Percentiles rank a stretch among this genome's conserved stretches.
These are phyloP conservation scores for Kwoniella sp. DNA, from an alignment of 768 basidiomycete genomes.

Conservation along the genomic window DNA sequence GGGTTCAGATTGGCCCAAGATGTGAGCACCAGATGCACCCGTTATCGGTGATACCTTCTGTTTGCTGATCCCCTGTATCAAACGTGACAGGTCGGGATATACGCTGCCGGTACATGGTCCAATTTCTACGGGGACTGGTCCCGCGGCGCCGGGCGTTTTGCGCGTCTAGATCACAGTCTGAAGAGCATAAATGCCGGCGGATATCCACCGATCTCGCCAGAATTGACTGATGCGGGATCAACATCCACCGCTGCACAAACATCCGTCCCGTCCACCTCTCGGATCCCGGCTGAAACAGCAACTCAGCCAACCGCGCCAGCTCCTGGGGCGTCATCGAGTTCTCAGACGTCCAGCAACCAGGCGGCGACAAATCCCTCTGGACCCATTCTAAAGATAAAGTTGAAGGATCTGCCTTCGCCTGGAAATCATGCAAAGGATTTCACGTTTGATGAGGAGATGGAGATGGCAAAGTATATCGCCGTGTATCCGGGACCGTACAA, in stretches of 20 bases:
- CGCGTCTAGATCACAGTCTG: not conserved
- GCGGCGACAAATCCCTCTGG: no score
- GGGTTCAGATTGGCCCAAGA: not conserved
- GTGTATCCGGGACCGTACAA: not conserved
- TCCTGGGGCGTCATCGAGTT: no score
- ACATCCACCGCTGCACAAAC: no score
- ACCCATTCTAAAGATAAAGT: not conserved
- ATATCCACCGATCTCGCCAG: not conserved
- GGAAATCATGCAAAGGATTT: not conserved
- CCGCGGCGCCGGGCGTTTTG: not conserved
- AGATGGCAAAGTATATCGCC: slow-evolving; percentile 15
- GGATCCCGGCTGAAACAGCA: no score
- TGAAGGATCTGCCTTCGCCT: not conserved
- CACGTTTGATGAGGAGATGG: slow-evolving; percentile 18
- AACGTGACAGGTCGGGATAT: not conserved
- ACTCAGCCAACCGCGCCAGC: not conserved
- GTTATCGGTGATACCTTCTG: no score
- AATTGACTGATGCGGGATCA: not conserved
- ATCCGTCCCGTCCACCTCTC: no score
- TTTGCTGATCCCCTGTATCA: no score
- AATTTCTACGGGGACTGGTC: not conserved
- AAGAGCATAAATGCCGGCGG: not conserved
- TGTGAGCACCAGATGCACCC: not conserved
- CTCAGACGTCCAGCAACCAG: no score
- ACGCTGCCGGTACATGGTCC: not conserved